Evolutionary conservation across 177 flowering plant genomes (phyloP).

Genomic region (Vitis hybrid): DNA sequence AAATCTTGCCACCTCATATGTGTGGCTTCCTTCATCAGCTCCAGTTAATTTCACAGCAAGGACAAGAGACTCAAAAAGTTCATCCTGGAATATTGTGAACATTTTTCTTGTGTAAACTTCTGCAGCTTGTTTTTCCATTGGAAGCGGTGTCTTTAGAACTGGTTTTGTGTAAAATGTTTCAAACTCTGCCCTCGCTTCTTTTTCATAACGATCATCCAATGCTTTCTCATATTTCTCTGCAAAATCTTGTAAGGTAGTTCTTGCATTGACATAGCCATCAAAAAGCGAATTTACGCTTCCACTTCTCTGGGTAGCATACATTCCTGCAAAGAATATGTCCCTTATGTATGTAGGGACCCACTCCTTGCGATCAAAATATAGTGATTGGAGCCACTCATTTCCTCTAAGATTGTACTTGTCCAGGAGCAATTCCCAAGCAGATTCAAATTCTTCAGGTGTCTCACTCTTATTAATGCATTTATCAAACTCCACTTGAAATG

Average conservation of each 20-base stretch:
- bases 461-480: slow-evolving; percentile 30
- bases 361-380: slow-evolving; percentile 31
- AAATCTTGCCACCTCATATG: slow-evolving; percentile 37
- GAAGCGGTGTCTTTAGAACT: slow-evolving; percentile 32
- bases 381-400: slow-evolving; percentile 39
- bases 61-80: slow-evolving; percentile 31
- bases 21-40: slow-evolving; percentile 26
- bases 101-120: slow-evolving; percentile 37
- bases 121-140: slow-evolving; percentile 45
- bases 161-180: slow-evolving; percentile 39
- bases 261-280: slow-evolving; percentile 44
- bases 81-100: slow-evolving; percentile 36
- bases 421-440: slow-evolving; percentile 31
- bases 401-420: slow-evolving; percentile 31
- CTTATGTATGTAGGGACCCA: slow-evolving; percentile 37
- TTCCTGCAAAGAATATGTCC: slow-evolving; percentile 42
- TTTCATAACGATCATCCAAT: slow-evolving; percentile 33
- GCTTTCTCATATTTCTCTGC: slow-evolving; percentile 39
- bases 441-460: slow-evolving; percentile 36
- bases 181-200: slow-evolving; percentile 40
- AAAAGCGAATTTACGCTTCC: slow-evolving; percentile 36
- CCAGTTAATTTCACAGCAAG: slow-evolving; percentile 27
- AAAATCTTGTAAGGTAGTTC: slow-evolving; percentile 38
- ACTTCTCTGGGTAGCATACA: slow-evolving; percentile 32
- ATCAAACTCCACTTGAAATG: slow-evolving; percentile 35